These are phyloP conservation scores for Nakaseomyces nivariensis DNA, from an alignment of 1,139 yeast species.

Conservation along the genomic window DNA sequence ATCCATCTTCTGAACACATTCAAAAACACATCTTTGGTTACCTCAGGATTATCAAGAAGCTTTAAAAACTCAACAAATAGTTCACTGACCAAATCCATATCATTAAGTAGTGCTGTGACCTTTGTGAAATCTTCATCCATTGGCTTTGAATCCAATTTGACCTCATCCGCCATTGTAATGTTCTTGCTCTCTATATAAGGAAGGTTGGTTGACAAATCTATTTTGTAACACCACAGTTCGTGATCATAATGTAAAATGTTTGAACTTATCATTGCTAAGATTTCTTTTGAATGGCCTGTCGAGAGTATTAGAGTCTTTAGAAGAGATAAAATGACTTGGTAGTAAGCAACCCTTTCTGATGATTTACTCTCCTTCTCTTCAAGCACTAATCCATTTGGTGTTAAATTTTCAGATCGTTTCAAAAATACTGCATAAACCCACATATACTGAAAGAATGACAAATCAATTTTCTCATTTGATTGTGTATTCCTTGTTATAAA, in stretches of 20 bases:
- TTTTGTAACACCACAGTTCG: constrained; percentile 40
- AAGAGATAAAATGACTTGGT: constrained; percentile 39
- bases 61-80: constrained; percentile 40
- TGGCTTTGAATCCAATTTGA: constrained; percentile 14
- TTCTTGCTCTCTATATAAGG: constrained; percentile 36
- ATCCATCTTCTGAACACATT: constrained; percentile 53
- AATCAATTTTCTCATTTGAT: constrained; percentile 22
- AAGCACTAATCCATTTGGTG: neutral
- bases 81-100: constrained; percentile 44
- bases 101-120: constrained; percentile 29
- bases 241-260: constrained; percentile 39
- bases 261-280: constrained; percentile 34
- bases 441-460: constrained; percentile 34
- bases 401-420: constrained; percentile 10
- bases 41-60: constrained; percentile 42
- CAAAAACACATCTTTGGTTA: constrained; percentile 43
- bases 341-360: constrained; percentile 15
- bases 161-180: constrained; percentile 16
- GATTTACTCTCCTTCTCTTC: constrained; percentile 9
- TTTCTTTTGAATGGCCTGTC: constrained; percentile 31
- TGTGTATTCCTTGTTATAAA: constrained; percentile 29
- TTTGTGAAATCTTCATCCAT: constrained; percentile 4
- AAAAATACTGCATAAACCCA: constrained; percentile 59
- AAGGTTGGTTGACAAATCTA: constrained; percentile 40
- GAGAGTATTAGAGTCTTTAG: constrained; percentile 41